Evolutionary conservation across 495 filamentous ascomycete genomes (phyloP).

Genomic region (Hyaloscypha bicolor): DNA sequence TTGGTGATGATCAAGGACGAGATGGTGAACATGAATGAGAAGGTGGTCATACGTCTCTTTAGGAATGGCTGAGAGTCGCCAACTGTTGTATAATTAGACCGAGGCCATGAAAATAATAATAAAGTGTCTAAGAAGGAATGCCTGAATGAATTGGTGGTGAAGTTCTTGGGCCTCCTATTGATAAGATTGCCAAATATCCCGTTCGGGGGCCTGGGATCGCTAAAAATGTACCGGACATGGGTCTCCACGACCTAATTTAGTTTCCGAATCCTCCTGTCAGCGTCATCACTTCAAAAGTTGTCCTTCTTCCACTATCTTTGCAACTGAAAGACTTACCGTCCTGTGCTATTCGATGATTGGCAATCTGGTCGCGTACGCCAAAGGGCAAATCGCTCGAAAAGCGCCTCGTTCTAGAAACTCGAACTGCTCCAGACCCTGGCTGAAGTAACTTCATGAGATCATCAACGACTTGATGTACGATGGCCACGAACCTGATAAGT

Average conservation of each 20-base stretch:
- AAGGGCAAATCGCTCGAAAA: neutral
- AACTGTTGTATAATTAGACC: too few relatives aligned
- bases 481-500: neutral
- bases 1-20: too few relatives aligned
- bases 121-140: too few relatives aligned
- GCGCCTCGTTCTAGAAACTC: neutral
- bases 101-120: too few relatives aligned
- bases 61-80: too few relatives aligned
- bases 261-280: neutral
- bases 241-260: too few relatives aligned
- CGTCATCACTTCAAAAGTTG: neutral
- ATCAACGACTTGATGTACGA: neutral
- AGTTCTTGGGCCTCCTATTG: too few relatives aligned
- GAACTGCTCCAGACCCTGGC: neutral
- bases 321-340: neutral
- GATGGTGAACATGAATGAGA: too few relatives aligned
- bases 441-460: neutral
- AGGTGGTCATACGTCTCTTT: too few relatives aligned
- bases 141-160: too few relatives aligned
- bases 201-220: neutral
- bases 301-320: neutral
- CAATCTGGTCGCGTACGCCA: neutral
- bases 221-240: too few relatives aligned
- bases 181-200: too few relatives aligned
- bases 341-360: neutral